Conservation (phyloP, 192 early-diverging fungal species). For the Geranomyces variabilis region DNA sequence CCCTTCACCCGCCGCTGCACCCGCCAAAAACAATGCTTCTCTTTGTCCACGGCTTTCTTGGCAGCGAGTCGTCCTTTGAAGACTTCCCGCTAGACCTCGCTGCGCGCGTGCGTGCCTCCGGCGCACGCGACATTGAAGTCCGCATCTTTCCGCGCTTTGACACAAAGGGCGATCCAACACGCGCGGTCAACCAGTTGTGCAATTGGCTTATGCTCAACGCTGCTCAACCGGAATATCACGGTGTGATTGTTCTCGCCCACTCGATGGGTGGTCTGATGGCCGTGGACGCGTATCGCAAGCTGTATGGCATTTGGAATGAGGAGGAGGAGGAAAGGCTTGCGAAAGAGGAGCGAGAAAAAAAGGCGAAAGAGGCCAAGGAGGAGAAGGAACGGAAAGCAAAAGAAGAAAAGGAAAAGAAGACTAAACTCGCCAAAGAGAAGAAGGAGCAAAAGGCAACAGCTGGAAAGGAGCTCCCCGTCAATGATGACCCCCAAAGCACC, state of each 20-base stretch:
- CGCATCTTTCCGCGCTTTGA: constrained; percentile 48
- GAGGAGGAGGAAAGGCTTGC: background rate
- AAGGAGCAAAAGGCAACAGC: no score
- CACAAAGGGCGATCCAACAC: constrained; percentile 36
- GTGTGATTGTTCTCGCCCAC: constrained; percentile 44
- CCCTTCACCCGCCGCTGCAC: background rate
- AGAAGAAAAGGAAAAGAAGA: constrained; percentile 12
- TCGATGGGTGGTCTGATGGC: constrained; percentile 57
- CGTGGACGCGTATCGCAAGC: constrained; percentile 43
- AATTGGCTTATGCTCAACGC: constrained; percentile 52
- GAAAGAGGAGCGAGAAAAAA: background rate
- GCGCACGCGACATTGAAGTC: constrained; percentile 30
- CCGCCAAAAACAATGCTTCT: constrained; percentile 42
- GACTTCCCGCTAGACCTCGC: constrained; percentile 49
- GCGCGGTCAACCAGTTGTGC: constrained; percentile 42
- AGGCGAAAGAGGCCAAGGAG: background rate
- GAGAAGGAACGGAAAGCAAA: background rate
- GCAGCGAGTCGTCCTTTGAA: constrained; percentile 47
- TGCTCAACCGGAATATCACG: constrained; percentile 32
- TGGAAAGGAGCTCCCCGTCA: no score
- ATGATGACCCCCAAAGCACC: no score
- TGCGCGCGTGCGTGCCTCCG: constrained; percentile 5
- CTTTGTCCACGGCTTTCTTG: constrained; percentile 60
- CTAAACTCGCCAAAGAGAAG: no score
- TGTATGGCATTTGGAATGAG: constrained; percentile 26